Evolutionary conservation across 768 basidiomycete genomes (phyloP).

Genomic region (Boletus rubroflammeus): DNA sequence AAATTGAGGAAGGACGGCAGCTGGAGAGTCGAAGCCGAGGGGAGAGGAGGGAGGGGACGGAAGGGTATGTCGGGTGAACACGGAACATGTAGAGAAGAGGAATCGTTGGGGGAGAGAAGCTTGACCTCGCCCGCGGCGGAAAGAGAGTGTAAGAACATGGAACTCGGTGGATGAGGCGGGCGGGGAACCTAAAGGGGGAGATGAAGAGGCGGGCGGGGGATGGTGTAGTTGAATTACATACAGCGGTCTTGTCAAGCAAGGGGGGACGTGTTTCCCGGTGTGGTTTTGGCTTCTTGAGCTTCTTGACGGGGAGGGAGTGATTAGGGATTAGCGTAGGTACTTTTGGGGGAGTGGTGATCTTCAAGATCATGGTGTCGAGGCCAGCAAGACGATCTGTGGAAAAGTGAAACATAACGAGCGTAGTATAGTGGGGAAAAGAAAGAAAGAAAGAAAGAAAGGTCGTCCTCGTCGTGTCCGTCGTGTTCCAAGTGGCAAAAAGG

Average conservation of each 20-base stretch:
- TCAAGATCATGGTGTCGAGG: conserved; percentile 38
- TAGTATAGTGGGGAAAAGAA: not conserved
- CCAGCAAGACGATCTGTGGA: conserved; percentile 42
- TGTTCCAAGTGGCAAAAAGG: not conserved
- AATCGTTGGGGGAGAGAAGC: conserved; percentile 3
- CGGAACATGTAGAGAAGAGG: conserved; percentile 16
- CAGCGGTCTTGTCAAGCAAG: conserved; percentile 32
- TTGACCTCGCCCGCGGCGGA: conserved; percentile 4
- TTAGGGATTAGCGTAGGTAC: conserved; percentile 27
- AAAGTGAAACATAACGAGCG: conserved; percentile 36
- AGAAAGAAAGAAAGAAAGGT: not conserved
- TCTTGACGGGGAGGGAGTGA: conserved; percentile 23
- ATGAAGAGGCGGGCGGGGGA: conserved; percentile 8
- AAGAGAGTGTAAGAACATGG: conserved; percentile 15
- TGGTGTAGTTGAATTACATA: conserved; percentile 22
- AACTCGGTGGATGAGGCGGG: conserved; percentile 12
- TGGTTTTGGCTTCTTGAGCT: conserved; percentile 19
- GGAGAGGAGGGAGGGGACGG: conserved; percentile 34
- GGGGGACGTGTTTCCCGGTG: conserved; percentile 27
- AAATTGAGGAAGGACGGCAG: conserved; percentile 37
- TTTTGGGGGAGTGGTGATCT: conserved; percentile 29
- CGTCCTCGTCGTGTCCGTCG: conserved; percentile 16
- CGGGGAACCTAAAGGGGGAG: conserved; percentile 9
- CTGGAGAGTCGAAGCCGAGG: conserved; percentile 37
- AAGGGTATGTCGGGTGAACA: conserved; percentile 14